A percentile compares a stretch with the other conserved stretches of the same genome.
Evolutionary conservation across 2,329 filamentous ascomycete genomes (phyloP).

Genomic region (Cryphonectria radicalis): DNA sequence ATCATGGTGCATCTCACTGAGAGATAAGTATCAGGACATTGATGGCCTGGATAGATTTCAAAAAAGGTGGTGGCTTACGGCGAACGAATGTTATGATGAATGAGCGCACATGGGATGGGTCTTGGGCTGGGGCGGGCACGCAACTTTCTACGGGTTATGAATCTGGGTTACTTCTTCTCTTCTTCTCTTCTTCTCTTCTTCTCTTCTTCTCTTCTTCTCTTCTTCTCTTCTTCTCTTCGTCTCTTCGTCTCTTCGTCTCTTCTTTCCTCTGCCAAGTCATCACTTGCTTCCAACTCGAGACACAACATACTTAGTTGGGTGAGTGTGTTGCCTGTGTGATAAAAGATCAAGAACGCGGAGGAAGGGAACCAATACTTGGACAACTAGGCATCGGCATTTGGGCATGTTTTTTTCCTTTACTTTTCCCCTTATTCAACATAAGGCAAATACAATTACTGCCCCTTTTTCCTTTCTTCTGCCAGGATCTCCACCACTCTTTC

Average conservation of each 20-base stretch:
- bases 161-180: background rate
- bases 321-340: background rate
- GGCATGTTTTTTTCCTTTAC: too few species aligned
- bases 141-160: background rate
- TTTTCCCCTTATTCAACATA: background rate
- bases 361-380: too few species aligned
- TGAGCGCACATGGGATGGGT: background rate
- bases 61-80: background rate
- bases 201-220: background rate
- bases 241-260: too few species aligned
- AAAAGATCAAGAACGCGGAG: too few species aligned
- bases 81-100: background rate
- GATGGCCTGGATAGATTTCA: background rate
- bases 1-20: background rate
- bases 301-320: background rate
- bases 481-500: background rate
- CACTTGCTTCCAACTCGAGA: too few species aligned
- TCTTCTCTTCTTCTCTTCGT: background rate
- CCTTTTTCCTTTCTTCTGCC: background rate
- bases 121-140: background rate
- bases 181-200: background rate
- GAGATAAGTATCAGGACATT: background rate
- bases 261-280: too few species aligned
- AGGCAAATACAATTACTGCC: background rate
- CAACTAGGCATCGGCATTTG: background rate